Percentiles rank a stretch among this genome's conserved stretches.
phyloP scores from a whole-genome alignment of 140 eudicot species.

The Stevia rebaudiana region DNA sequence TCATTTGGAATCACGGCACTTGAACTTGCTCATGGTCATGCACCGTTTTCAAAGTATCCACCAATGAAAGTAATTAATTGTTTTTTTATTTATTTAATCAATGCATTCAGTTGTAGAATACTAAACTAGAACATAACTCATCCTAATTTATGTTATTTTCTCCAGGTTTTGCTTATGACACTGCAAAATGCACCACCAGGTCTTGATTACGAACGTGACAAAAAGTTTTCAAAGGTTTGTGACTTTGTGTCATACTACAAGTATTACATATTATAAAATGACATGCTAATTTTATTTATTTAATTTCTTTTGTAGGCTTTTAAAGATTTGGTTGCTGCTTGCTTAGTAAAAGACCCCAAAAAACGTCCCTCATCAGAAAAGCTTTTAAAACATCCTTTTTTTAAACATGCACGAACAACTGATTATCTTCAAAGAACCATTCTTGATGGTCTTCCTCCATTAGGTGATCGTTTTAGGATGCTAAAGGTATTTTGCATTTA shows the following conservation, averaged over 20 bases:
- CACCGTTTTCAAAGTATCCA: constrained; percentile 94
- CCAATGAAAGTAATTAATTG: constrained; percentile 74
- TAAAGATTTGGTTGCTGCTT: constrained; percentile 84
- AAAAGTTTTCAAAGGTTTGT: constrained; percentile 82
- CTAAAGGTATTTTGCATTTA: constrained; percentile 58
- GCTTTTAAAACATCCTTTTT: constrained; percentile 78
- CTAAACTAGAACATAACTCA: background rate
- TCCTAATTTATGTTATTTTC: background rate
- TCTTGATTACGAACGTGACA: constrained; percentile 90
- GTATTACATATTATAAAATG: background rate
- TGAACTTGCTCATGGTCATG: constrained; percentile 99
- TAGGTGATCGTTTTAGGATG: constrained; percentile 73
- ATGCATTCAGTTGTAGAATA: background rate
- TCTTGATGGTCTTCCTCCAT: constrained; percentile 69
- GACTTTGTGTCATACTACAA: constrained; percentile 22
- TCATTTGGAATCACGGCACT: constrained; percentile 96
- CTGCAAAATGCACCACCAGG: constrained; percentile 98
- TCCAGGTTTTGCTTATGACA: constrained; percentile 87
- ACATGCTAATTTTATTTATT: constrained; percentile 7
- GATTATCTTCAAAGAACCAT: constrained; percentile 67
- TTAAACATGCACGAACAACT: constrained; percentile 62
- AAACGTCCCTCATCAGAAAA: constrained; percentile 86
- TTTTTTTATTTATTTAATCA: background rate
- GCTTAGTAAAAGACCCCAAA: constrained; percentile 94
- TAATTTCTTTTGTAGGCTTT: constrained; percentile 52